Base-by-base conservation (phyloP, 1,139 yeast species). In the Lodderomyces theae region DNA sequence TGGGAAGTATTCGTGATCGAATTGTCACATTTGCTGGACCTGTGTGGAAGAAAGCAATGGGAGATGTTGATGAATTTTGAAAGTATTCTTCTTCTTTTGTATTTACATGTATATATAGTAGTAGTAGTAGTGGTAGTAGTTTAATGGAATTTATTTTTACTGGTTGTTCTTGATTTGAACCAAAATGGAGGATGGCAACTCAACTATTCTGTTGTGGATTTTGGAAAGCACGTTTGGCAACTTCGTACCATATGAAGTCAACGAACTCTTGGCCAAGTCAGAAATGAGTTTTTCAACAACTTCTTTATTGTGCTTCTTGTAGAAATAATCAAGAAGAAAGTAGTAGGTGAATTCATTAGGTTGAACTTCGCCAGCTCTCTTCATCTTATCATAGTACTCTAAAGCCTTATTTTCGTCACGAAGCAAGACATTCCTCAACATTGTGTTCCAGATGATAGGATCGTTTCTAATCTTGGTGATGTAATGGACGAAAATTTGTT, bases 1-100 rank as follows among this genome's bases (percentile, higher is more conserved):
- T 80, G 1, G 64, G 68, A 1, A 82, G 74, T 52, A 87, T 82
- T 3, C 56, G 63, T 38, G 97, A 88, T 60, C 72, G 97, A 47
- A 66, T 82, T 45, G 59, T 61, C 32, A 78, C 72, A 51, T 72
- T 75, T 75, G 57, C 66, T 12, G 55, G 49, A 13, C 77, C 77
- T 1, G 51, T 69, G 36, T 72, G 72, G 67, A 58, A 56, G 38
- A 55, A 61, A 47, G 77, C 77, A 29, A 71, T 72, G 77, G 77
- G 77, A 3, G 68, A 66, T 24, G 55, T 60, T 39, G 55, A 52
- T 24, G 52, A 43, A 17, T 32, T 13, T 28, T 28, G 18, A 16
- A 16, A 10, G 11, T 7, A 15, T 5, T 15, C 9, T 15, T 3
- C 12, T 11, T 12, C 11, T 5, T 15, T 28, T 5, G 18, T 28